Conservation (phyloP, 2,329 filamentous ascomycete species). For the Torrubiella hemipterigena region DNA sequence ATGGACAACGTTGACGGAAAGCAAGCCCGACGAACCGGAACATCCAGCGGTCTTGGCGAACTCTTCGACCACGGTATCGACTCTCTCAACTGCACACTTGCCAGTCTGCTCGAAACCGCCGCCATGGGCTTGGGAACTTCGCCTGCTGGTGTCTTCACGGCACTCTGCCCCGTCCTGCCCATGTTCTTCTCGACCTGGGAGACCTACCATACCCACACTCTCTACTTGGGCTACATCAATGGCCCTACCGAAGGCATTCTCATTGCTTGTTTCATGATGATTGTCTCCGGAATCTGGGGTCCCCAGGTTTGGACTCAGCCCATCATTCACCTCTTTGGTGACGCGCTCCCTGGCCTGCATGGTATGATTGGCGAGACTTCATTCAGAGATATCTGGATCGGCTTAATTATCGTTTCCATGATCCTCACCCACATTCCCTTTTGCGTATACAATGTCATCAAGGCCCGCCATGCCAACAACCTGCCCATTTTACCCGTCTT, state of each 20-base stretch:
- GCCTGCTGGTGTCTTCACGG: slow-evolving; percentile 79
- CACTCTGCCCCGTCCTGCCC: slow-evolving; percentile 77
- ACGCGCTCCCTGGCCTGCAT: slow-evolving; percentile 34
- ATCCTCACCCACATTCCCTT: slow-evolving; percentile 71
- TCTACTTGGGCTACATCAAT: slow-evolving; percentile 94
- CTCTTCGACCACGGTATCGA: slow-evolving; percentile 99
- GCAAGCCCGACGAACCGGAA: slow-evolving; percentile 87
- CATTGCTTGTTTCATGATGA: slow-evolving; percentile 78
- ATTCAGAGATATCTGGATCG: slow-evolving; percentile 83
- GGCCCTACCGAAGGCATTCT: slow-evolving; percentile 92
- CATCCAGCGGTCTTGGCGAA: slow-evolving; percentile 87
- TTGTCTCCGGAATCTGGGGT: slow-evolving; percentile 75
- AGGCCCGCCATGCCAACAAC: slow-evolving; percentile 58
- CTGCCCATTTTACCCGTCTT: slow-evolving; percentile 74
- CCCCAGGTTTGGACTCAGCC: slow-evolving; percentile 76
- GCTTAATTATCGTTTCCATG: slow-evolving; percentile 53
- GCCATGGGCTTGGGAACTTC: slow-evolving; percentile 86
- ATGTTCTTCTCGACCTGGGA: slow-evolving; percentile 99
- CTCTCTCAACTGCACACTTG: slow-evolving; percentile 92
- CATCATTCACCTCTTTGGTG: slow-evolving; percentile 56
- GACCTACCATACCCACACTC: slow-evolving; percentile 94
- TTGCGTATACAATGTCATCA: slow-evolving; percentile 76
- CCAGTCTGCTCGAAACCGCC: slow-evolving; percentile 78
- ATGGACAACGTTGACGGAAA: slow-evolving; percentile 99
- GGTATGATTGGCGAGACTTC: slow-evolving; percentile 56